A percentile compares a stretch with the other conserved stretches of the same genome.
Conservation (phyloP, 83 land plant genomes). For the Thuja plicata region DNA sequence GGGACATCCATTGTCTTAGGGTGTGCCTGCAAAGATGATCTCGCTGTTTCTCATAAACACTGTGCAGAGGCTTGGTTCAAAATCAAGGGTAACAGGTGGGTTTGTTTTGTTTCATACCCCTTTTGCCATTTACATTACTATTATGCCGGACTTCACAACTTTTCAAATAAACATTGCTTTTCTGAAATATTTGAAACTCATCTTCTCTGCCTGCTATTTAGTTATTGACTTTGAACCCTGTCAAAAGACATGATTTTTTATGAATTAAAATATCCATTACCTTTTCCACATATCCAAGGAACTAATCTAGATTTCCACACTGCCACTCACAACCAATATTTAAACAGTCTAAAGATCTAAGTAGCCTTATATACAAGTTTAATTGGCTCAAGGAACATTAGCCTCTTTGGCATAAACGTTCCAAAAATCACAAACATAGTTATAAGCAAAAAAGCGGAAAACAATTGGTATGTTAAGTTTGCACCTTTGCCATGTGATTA, state of each 20-base stretch:
- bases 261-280: too few relatives aligned
- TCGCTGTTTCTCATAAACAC: slow-evolving; percentile 55
- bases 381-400: neutral
- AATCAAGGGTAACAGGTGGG: slow-evolving; percentile 66
- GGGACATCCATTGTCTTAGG: slow-evolving; percentile 49
- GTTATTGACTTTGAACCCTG: neutral
- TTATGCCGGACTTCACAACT: neutral
- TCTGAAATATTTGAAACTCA: neutral
- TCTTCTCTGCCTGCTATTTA: neutral
- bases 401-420: neutral
- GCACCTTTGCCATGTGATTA: too few relatives aligned
- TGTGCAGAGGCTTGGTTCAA: slow-evolving; percentile 75
- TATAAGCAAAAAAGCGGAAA: too few relatives aligned
- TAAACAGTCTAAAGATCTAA: too few relatives aligned
- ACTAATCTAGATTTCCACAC: neutral
- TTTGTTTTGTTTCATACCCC: neutral
- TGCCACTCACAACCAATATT: too few relatives aligned
- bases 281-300: neutral
- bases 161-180: neutral
- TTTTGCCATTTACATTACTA: neutral
- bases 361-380: too few relatives aligned
- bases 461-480: too few relatives aligned
- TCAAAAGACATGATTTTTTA: neutral
- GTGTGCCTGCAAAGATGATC: slow-evolving; percentile 61
- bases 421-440: neutral